phyloP scores from a whole-genome alignment of 2,329 filamentous ascomycete genomes.

The Dendryphion nanum region DNA sequence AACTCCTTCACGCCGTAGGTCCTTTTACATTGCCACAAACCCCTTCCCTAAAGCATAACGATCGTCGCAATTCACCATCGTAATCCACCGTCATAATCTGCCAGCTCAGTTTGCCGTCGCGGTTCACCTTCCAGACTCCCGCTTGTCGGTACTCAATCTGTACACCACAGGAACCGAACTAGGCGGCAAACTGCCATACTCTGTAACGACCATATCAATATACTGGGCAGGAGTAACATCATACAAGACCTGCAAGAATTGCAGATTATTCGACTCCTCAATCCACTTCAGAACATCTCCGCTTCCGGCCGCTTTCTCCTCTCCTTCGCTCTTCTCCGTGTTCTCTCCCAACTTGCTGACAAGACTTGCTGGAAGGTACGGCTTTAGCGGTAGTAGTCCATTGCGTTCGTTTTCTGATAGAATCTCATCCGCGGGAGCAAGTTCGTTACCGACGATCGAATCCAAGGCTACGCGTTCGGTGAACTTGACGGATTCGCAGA shows the following conservation, averaged over 20 bases:
- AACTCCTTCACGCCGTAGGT: too few relatives aligned
- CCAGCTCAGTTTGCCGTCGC: too few relatives aligned
- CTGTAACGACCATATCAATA: constrained; percentile 85
- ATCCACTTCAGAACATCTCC: constrained; percentile 39
- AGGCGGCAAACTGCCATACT: constrained; percentile 82
- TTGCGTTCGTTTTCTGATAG: constrained; percentile 37
- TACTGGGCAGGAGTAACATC: constrained; percentile 88
- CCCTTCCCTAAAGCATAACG: too few relatives aligned
- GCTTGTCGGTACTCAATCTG: constrained; percentile 48
- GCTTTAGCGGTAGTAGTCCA: constrained; percentile 30
- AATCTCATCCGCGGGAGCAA: constrained; percentile 72
- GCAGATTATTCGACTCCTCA: constrained; percentile 44
- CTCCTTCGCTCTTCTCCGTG: constrained; percentile 16
- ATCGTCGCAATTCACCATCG: too few relatives aligned
- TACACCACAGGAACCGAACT: constrained; percentile 79
- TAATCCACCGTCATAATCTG: too few relatives aligned
- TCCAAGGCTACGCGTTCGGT: constrained; percentile 86
- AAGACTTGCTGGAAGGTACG: constrained; percentile 17
- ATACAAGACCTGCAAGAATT: constrained; percentile 76
- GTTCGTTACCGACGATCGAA: constrained; percentile 91
- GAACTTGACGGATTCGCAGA: constrained; percentile 95
- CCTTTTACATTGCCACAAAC: too few relatives aligned
- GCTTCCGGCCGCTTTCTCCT: constrained; percentile 19
- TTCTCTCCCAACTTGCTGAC: constrained; percentile 10
- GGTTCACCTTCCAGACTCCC: background rate